Evolutionary conservation across 495 filamentous ascomycete genomes (phyloP).

Genomic region (Cercophora samala): DNA sequence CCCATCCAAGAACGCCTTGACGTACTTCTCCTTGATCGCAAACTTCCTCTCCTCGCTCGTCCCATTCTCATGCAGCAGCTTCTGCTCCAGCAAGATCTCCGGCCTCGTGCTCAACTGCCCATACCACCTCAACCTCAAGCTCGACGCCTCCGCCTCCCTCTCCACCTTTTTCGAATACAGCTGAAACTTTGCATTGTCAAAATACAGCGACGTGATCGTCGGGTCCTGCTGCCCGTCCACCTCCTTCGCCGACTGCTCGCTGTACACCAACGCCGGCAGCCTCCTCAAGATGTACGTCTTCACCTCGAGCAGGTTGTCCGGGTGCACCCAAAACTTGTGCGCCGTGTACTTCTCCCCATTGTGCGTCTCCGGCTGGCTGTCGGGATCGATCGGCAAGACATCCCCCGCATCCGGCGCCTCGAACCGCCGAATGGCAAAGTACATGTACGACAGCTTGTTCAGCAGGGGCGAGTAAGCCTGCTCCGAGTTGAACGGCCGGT

Average conservation of each 20-base stretch:
- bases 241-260: constrained; percentile 75
- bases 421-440: constrained; percentile 84
- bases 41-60: constrained; percentile 74
- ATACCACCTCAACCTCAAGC: constrained; percentile 86
- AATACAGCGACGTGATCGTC: constrained; percentile 91
- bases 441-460: constrained; percentile 90
- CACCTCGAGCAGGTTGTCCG: constrained; percentile 90
- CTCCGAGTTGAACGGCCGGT: constrained; percentile 91
- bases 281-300: constrained; percentile 91
- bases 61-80: constrained; percentile 72
- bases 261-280: constrained; percentile 88
- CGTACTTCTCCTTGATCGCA: constrained; percentile 87
- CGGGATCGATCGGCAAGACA: constrained; percentile 32
- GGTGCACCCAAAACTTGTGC: constrained; percentile 97
- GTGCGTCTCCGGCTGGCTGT: constrained; percentile 42
- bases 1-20: constrained; percentile 81
- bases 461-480: constrained; percentile 82
- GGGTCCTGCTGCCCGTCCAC: constrained; percentile 76
- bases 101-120: constrained; percentile 75
- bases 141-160: constrained; percentile 70
- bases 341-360: constrained; percentile 74
- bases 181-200: constrained; percentile 80
- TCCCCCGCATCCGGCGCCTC: constrained; percentile 45
- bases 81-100: constrained; percentile 82
- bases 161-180: constrained; percentile 84